phyloP scores from a whole-genome alignment of 2,329 filamentous ascomycete genomes.

The Cladosporium oxysporum region DNA sequence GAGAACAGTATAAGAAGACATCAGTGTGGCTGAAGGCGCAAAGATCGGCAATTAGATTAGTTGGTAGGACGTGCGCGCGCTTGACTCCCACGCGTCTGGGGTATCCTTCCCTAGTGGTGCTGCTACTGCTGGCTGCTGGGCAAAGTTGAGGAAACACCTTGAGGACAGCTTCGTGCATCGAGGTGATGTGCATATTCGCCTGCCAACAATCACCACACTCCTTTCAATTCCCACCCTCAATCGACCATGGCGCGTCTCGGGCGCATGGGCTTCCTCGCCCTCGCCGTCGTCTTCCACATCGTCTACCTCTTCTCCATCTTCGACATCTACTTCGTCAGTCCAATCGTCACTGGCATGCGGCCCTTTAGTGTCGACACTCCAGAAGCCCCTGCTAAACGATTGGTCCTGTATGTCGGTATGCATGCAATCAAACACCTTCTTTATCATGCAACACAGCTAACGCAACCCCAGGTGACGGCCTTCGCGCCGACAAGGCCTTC shows the following conservation, averaged over 20 bases:
- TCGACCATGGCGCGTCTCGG: constrained; percentile 55
- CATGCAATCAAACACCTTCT: neutral
- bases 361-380: constrained; percentile 70
- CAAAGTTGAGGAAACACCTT: constrained; percentile 8
- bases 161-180: neutral
- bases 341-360: constrained; percentile 93
- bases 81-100: neutral
- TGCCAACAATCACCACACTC: constrained; percentile 12
- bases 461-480: constrained; percentile 66
- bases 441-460: constrained; percentile 8
- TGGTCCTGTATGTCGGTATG: constrained; percentile 88
- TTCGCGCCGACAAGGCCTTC: constrained; percentile 97
- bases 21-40: neutral
- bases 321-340: constrained; percentile 97
- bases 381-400: constrained; percentile 78
- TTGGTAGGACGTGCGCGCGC: neutral
- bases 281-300: constrained; percentile 89
- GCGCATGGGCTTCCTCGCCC: constrained; percentile 80
- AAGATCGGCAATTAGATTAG: neutral
- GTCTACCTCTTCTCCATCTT: constrained; percentile 96
- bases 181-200: neutral
- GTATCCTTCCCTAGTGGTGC: neutral
- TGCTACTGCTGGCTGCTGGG: neutral
- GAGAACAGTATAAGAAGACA: neutral
- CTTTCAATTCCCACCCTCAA: neutral